Evolutionary conservation across 306 rosid genomes (phyloP), one percentile per base, ranked within the genome.

Genomic region (Cercis canadensis): DNA sequence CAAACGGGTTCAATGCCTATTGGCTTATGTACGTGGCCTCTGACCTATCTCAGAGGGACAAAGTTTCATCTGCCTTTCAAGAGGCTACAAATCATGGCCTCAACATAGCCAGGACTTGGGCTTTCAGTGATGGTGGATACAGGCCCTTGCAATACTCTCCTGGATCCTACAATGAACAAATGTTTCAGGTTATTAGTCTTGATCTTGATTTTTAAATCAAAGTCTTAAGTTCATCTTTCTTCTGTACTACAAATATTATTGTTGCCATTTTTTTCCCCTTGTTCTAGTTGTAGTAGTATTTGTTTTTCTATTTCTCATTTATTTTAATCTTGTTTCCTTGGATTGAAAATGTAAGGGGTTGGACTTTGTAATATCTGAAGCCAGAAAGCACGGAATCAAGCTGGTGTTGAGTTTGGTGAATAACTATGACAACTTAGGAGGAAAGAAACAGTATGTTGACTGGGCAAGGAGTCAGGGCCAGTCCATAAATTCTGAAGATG

Each of bases 391-490:
- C 80, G 97, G 96, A 80, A 83, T 94, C 2, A 94, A 91, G 81
- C 5, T 91, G 71, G 49, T 94, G 10, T 57, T 94, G 83, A 89
- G 99, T 87, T 80, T 94, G 80, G 97, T 87, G 79, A 87, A 94
- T 58, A 94, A 89, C 65, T 94, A 87, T 51, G 96, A 79, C 15
- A 60, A 75, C 65, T 72, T 81, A 0, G 99, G 99, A 61, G 99
- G 99, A 54, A 94, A 78, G 78, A 91, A 91, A 62, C 99, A 91
- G 70, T 94, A 94, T 1, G 96, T 91, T 53, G 99, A 87, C 0
- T 95, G 96, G 99, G 99, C 96, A 44, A 86, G 86, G 71, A 85
- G 37, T 75, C 85, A 87, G 64, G 97, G 96, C 0, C 97, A 95
- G 73, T 70, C 90, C 32, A 17, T 89, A 5, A 31, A 86, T 11